phyloP scores from a whole-genome alignment of 2,329 filamentous ascomycete genomes.

The Phaeosphaeriaceae sp. region DNA sequence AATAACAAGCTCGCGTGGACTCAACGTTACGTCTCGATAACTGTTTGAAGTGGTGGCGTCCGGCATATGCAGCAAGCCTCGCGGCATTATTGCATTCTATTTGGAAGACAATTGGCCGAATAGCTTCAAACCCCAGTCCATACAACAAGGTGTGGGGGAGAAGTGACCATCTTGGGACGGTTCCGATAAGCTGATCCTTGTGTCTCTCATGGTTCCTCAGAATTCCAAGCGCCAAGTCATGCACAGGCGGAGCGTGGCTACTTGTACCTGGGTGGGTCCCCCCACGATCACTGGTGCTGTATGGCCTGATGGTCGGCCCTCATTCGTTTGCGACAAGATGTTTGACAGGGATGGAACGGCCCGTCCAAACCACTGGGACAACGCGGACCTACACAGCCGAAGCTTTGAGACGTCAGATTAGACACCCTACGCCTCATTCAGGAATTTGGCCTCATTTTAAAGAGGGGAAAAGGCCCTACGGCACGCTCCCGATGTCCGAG shows the following conservation, averaged over 20 bases:
- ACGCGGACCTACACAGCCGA: background rate
- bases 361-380: background rate
- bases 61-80: background rate
- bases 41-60: background rate
- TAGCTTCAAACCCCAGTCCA: background rate
- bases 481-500: background rate
- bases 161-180: background rate
- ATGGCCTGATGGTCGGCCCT: background rate
- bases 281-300: background rate
- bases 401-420: background rate
- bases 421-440: background rate
- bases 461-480: background rate
- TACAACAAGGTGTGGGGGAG: background rate
- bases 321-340: background rate
- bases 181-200: background rate
- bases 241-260: background rate
- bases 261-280: background rate
- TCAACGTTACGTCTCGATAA: background rate
- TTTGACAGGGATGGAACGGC: slow-evolving; percentile 1
- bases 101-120: background rate
- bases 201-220: background rate
- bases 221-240: slow-evolving; percentile 1
- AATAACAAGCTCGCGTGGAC: background rate
- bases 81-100: background rate
- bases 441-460: background rate